Evolutionary conservation across 306 rosid species (phyloP).

Genomic region (Corylus avellana): DNA sequence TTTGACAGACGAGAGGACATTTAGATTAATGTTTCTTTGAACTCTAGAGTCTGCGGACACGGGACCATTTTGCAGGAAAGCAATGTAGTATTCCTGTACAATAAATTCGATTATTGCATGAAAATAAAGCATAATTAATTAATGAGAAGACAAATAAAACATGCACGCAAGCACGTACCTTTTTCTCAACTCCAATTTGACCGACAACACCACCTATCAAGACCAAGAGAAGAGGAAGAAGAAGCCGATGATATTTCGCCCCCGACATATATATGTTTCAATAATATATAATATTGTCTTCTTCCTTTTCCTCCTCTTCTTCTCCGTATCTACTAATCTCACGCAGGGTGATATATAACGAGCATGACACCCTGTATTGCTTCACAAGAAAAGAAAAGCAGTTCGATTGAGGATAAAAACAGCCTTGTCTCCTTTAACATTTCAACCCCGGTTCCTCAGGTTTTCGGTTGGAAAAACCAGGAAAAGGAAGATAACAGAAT

Average conservation of each 20-base stretch:
- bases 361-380: neutral
- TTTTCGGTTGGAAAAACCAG: conserved; percentile 40
- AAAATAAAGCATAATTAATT: too few species aligned
- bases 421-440: conserved; percentile 11
- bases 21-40: conserved; percentile 44
- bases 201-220: conserved; percentile 23
- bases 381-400: neutral
- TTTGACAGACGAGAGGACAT: conserved; percentile 58
- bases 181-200: conserved; percentile 37
- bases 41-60: conserved; percentile 30
- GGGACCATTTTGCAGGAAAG: conserved; percentile 46
- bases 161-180: conserved; percentile 20
- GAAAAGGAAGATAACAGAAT: conserved; percentile 41
- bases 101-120: neutral
- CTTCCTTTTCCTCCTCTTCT: too few species aligned
- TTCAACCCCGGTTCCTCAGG: neutral
- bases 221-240: conserved; percentile 32
- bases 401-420: neutral
- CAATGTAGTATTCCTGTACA: conserved; percentile 67
- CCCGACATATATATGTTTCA: conserved; percentile 15
- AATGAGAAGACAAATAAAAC: neutral
- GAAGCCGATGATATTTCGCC: conserved; percentile 25
- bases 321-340: too few species aligned
- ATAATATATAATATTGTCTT: neutral
- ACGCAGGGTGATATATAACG: neutral